A percentile compares a stretch with the other conserved stretches of the same genome.
Evolutionary conservation across 371 early-diverging fungal species (phyloP).

Genomic region (Thermomucor indicae-seudaticae): DNA sequence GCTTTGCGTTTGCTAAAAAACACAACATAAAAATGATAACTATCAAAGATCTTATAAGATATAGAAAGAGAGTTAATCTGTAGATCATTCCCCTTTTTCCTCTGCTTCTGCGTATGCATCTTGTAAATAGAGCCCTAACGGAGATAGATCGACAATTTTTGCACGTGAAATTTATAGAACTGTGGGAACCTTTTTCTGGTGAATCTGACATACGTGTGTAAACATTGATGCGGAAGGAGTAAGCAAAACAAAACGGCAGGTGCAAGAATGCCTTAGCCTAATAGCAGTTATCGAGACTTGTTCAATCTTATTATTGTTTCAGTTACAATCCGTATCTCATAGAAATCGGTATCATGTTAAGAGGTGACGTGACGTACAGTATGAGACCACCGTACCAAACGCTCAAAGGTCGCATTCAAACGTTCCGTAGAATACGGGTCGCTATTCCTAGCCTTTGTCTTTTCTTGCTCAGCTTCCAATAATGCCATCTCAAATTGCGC

Average conservation of each 20-base stretch:
- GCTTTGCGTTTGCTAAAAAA: conserved; percentile 75
- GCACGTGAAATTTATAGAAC: no score
- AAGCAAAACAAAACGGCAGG: no score
- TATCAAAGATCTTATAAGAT: conserved; percentile 80
- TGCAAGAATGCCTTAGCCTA: no score
- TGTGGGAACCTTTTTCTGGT: no score
- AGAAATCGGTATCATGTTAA: not conserved
- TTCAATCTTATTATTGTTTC: not conserved
- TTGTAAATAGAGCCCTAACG: not conserved
- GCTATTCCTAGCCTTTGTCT: not conserved
- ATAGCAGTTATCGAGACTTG: not conserved
- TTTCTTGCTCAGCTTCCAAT: no score
- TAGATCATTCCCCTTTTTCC: conserved; percentile 4
- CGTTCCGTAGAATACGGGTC: not conserved
- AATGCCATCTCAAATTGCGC: no score
- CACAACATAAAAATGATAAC: conserved; percentile 85
- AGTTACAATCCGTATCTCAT: no score
- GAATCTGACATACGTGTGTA: no score
- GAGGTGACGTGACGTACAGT: not conserved
- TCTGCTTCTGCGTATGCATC: no score
- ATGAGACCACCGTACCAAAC: not conserved
- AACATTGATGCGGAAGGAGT: no score
- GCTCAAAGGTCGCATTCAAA: not conserved
- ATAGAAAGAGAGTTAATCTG: conserved; percentile 27
- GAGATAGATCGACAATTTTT: no score